Conservation (phyloP, 768 basidiomycete genomes). For the Terana coerulea region DNA sequence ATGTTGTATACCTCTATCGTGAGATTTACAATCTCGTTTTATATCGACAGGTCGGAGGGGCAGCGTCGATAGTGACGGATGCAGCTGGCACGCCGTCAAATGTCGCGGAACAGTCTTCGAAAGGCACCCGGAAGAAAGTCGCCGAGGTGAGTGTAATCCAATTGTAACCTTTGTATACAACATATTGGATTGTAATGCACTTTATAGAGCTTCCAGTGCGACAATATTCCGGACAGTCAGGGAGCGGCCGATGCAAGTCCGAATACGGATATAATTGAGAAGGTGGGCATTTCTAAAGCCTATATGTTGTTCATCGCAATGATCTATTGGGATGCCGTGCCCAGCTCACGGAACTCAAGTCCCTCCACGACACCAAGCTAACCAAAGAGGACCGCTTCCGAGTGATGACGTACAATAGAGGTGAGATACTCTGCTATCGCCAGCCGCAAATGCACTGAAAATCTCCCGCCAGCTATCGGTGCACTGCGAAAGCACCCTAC, state of each 20-base stretch:
- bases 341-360: constrained; percentile 64
- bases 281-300: constrained; percentile 36
- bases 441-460: background rate
- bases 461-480: constrained; percentile 45
- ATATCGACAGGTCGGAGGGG: background rate
- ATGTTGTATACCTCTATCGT: background rate
- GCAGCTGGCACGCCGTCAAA: background rate
- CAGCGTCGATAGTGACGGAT: background rate
- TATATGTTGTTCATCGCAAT: background rate
- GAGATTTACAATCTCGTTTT: background rate
- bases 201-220: constrained; percentile 63
- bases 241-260: constrained; percentile 32
- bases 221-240: constrained; percentile 38
- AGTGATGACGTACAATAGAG: constrained; percentile 60
- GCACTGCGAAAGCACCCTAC: constrained; percentile 51
- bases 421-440: constrained; percentile 32
- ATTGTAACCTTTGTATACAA: too few species aligned
- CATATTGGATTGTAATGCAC: too few species aligned
- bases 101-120: too few species aligned
- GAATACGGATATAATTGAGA: constrained; percentile 75
- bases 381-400: constrained; percentile 67
- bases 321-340: background rate
- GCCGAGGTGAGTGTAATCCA: too few species aligned
- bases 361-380: constrained; percentile 58
- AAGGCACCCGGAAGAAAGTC: too few species aligned